Evolutionary conservation across 108 stramenopile genomes (phyloP).

Genomic region (Fragilaria radians): DNA sequence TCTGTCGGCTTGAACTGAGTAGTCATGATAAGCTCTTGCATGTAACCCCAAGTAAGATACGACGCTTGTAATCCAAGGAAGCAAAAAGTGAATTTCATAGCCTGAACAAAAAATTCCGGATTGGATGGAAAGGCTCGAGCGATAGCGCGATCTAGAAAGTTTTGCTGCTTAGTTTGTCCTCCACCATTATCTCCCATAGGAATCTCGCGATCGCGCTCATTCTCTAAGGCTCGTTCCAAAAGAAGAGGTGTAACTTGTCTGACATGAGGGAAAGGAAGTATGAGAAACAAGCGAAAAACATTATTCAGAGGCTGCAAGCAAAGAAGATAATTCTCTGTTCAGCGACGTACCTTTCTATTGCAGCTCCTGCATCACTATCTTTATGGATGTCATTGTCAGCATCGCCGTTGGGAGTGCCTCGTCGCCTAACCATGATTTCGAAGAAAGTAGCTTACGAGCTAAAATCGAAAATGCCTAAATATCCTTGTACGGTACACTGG

Average conservation of each 20-base stretch:
- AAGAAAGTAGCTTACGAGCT: too few relatives aligned
- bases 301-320: too few relatives aligned
- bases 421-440: background rate
- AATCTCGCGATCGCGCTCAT: background rate
- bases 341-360: background rate
- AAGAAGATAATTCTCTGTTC: too few relatives aligned
- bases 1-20: conserved; percentile 77
- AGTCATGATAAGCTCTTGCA: conserved; percentile 98
- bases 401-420: background rate
- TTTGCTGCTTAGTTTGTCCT: background rate
- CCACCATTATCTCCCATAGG: conserved; percentile 5
- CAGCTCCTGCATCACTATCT: background rate
- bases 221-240: background rate
- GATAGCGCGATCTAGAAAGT: conserved; percentile 10
- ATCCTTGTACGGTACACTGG: too few relatives aligned
- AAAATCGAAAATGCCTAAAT: too few relatives aligned
- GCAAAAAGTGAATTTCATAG: conserved; percentile 52
- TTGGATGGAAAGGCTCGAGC: conserved; percentile 11
- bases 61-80: conserved; percentile 80
- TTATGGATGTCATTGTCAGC: background rate
- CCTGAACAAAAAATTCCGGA: conserved; percentile 48
- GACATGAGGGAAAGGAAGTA: background rate
- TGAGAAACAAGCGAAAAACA: too few relatives aligned
- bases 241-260: conserved; percentile 8
- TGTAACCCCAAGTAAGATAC: conserved; percentile 94